These are phyloP conservation scores for Hirsutella thompsonii DNA, from an alignment of 2,329 filamentous ascomycete species.

Conservation along the genomic window DNA sequence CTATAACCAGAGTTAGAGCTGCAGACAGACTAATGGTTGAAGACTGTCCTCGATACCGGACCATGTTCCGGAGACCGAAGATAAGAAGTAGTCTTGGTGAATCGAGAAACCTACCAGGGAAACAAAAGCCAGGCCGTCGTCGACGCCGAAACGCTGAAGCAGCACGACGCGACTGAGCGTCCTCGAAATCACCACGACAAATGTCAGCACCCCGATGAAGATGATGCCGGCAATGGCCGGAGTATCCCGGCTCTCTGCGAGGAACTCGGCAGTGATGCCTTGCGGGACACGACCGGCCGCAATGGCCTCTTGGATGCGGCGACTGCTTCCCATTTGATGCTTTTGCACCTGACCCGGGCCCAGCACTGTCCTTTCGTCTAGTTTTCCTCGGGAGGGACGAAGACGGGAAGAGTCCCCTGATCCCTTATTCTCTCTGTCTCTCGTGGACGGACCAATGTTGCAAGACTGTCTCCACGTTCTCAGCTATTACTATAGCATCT, in stretches of 20 bases:
- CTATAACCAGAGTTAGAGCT: slow-evolving; percentile 9
- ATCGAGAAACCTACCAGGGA: slow-evolving; percentile 23
- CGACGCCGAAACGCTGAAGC: slow-evolving; percentile 22
- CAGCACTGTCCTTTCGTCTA: too few species aligned
- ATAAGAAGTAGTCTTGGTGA: too few species aligned
- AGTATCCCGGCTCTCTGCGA: slow-evolving; percentile 22
- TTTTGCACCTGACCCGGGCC: too few species aligned
- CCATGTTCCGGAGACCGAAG: too few species aligned
- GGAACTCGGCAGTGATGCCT: slow-evolving; percentile 17
- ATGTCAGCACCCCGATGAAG: slow-evolving; percentile 20
- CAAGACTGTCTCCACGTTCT: too few species aligned
- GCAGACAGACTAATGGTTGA: too few species aligned
- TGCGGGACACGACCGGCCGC: slow-evolving; percentile 21
- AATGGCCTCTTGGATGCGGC: slow-evolving; percentile 17
- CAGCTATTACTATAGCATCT: too few species aligned
- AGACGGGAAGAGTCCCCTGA: too few species aligned
- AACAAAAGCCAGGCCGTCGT: slow-evolving; percentile 22
- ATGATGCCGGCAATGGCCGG: slow-evolving; percentile 25
- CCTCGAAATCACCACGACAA: slow-evolving; percentile 19
- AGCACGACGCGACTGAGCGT: slow-evolving; percentile 21
- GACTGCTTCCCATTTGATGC: slow-evolving; percentile 4
- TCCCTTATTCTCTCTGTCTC: too few species aligned
- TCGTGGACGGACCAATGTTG: too few species aligned
- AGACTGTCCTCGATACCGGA: too few species aligned
- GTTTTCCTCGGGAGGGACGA: too few species aligned